Evolutionary conservation across 2,329 filamentous ascomycete genomes (phyloP).

Genomic region (Stenocarpella maydis): DNA sequence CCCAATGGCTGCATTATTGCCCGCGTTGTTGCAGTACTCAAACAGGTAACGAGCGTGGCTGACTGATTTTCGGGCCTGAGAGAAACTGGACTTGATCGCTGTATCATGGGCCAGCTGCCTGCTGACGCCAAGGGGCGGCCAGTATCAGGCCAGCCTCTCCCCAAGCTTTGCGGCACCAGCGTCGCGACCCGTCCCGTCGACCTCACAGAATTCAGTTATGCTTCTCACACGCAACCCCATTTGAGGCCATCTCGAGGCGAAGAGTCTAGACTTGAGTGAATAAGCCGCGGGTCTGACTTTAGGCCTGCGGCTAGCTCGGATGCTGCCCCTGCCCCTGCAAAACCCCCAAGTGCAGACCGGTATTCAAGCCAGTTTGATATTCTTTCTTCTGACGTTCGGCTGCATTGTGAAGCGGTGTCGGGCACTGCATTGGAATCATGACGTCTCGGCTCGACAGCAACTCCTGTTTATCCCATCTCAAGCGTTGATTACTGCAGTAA

Average conservation of each 20-base stretch:
- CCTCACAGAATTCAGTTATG: not conserved
- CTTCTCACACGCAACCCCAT: not conserved
- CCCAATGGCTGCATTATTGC: not conserved
- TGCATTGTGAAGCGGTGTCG: not conserved
- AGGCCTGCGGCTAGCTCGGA: not conserved
- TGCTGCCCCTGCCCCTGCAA: not conserved
- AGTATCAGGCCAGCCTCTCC: not conserved
- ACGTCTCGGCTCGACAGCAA: not conserved
- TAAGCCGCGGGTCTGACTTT: not conserved
- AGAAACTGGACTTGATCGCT: not conserved
- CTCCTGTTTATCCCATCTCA: too few relatives aligned
- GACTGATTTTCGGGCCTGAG: too few relatives aligned
- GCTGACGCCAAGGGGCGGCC: constrained; percentile 17
- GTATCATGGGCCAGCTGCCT: constrained; percentile 12
- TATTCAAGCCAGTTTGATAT: constrained; percentile 14
- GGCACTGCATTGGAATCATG: not conserved
- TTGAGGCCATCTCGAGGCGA: not conserved
- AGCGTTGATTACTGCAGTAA: too few relatives aligned
- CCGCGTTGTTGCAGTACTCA: not conserved
- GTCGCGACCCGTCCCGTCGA: not conserved
- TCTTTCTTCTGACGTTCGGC: not conserved
- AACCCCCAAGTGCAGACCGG: not conserved
- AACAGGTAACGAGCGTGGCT: not conserved
- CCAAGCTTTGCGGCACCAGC: constrained; percentile 8
- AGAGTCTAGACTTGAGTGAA: not conserved